Evolutionary conservation across 352 stramenopile genomes (phyloP).

Genomic region (Phytophthora boehmeriae): DNA sequence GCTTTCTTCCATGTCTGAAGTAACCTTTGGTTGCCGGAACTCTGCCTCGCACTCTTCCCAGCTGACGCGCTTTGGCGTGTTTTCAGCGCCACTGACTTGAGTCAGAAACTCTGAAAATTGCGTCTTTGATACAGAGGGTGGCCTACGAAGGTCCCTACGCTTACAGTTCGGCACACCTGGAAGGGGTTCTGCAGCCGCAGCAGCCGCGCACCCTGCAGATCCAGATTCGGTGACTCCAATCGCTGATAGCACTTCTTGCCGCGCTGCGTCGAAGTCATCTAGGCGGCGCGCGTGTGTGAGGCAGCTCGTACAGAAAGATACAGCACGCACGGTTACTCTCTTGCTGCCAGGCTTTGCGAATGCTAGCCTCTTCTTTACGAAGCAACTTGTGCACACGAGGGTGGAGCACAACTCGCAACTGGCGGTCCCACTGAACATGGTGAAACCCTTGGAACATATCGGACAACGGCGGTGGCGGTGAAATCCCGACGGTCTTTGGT

Average conservation of each 20-base stretch:
- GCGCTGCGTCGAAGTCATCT: conserved; percentile 29
- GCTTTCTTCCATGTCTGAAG: conserved; percentile 17
- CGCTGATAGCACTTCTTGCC: conserved; percentile 27
- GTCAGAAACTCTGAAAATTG: conserved; percentile 2
- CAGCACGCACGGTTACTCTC: conserved; percentile 19
- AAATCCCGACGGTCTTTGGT: conserved; percentile 13
- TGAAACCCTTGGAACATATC: conserved; percentile 37
- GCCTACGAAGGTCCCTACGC: conserved; percentile 15
- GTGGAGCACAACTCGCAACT: conserved; percentile 36
- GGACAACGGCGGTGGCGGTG: conserved; percentile 24
- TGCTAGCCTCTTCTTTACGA: conserved; percentile 36
- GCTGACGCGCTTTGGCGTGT: conserved; percentile 12
- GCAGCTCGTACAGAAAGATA: conserved; percentile 39
- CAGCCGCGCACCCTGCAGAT: conserved; percentile 24
- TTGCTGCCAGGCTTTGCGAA: conserved; percentile 30
- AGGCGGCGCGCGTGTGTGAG: conserved; percentile 27
- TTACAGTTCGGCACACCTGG: conserved; percentile 25
- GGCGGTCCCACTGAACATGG: conserved; percentile 27
- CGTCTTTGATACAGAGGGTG: conserved; percentile 8
- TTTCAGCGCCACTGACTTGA: conserved; percentile 16
- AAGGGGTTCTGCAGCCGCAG: conserved; percentile 2
- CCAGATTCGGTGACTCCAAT: conserved; percentile 11
- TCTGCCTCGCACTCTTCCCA: conserved; percentile 19
- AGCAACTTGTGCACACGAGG: conserved; percentile 31
- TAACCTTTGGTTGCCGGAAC: background rate